Base-by-base conservation (phyloP, 352 stramenopile species). In the Pythium rhizo-oryzae region DNA sequence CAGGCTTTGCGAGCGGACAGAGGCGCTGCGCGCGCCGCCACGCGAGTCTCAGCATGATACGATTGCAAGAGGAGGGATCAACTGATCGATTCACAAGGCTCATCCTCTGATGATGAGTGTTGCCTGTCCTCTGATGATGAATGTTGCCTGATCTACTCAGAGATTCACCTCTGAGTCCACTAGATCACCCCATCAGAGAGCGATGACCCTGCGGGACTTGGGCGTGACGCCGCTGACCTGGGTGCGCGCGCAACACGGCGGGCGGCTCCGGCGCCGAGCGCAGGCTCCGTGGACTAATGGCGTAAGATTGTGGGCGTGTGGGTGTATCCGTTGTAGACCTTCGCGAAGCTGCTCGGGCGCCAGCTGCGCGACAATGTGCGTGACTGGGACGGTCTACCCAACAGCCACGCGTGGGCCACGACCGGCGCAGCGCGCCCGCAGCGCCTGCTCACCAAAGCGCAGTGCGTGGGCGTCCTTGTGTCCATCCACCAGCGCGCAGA, bases 381-480 rank as follows among this genome's bases (percentile, higher is more conserved):
- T 41, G 71, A 76, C 25, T 82, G 90, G 43, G 73, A 87, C 24
- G 80, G 72, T 0, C 63, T 94, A 0, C 82, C 77, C 6, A 70
- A 65, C 50, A 93, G 81, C 72, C 82, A 91, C 69, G 75, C 73
- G 62, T 91, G 82, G 85, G 47, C 25, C 7, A 21, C 41, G 23
- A 13, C 70, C 59, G 21, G 80, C 67, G 61, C 69, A 64, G 13
- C 53, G 51, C 21, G 49, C 24, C 30, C 78, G 58, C 66, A 60
- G 46, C 33, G 30, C 62, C 68, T 95, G 28, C 53, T 93, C 50
- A 93, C 85, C 12, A 92, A 93, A 50, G 78, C 82, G 19, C 87
- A 93, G 41, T 78, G 82, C 61, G 65, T 78, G 13, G 87, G 87
- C 19, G 65, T 91, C 0, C 59, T 93, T 44, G 74, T 90, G 16